Base-by-base conservation (phyloP, 352 stramenopile species). In the Globisporangium iwayamae region DNA sequence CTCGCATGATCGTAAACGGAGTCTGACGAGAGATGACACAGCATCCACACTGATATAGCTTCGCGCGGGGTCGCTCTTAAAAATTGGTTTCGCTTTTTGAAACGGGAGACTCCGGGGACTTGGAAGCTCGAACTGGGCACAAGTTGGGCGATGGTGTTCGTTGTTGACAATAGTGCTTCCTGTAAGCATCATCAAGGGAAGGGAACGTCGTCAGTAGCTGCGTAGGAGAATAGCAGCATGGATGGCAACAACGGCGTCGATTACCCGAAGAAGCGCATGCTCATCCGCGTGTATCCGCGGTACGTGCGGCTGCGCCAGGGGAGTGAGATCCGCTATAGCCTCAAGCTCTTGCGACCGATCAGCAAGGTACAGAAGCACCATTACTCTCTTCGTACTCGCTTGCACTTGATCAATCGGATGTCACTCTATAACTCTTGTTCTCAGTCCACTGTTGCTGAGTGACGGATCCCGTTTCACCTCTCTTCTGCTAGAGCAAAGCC, bases 241-340 rank as follows among this genome's bases (percentile, higher is more conserved):
- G 32, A 57, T 7, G 45, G 59, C 39, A 48, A 54, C 13, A 41
- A 41, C 36, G 60, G 55, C 11, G 50, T 67, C 20, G 69, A 75
- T 55, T 32, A 39, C 32, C 50, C 61, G 16, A 79, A 70, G 53
- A 82, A 78, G 57, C 65, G 71, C 18, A 67, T 81, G 60, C 70
- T 87, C 48, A 69, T 88, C 7, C 75, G 73, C 13, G 74, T 90
- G n/a, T 76, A 73, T 22, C 77, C 79, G 3, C 76, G 81, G 22
- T 89, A 86, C 63, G 69, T 89, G 9, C 83, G 79, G 13, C 65
- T 93, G 28, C 79, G 79, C 0, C 81, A 88, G 43, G 80, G 80
- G 8, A 83, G 78, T 22, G 78, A 88, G 50, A 88, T 87, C 58
- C 73, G 73, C 25, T 91, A 90, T 60, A 71, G 72, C 34, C 56